Conservation (phyloP, 441 rosid genomes). For the Biscutella laevigata region DNA sequence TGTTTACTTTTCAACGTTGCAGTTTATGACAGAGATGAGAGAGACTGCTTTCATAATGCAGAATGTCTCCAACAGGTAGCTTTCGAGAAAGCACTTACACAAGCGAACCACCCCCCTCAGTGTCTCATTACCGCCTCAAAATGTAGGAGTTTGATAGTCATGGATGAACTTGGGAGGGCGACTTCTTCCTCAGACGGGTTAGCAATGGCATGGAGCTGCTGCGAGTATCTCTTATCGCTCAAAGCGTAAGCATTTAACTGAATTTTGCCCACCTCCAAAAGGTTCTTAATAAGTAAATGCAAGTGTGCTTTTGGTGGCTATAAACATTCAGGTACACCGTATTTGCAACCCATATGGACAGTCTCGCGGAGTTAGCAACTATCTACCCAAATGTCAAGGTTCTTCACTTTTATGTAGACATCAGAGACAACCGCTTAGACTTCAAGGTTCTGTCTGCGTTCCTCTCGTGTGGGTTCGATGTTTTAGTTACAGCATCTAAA, state of each 20-base stretch:
- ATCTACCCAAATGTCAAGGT: constrained; percentile 84
- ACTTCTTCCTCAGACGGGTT: constrained; percentile 93
- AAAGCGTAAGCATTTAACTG: constrained; percentile 50
- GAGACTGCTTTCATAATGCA: constrained; percentile 97
- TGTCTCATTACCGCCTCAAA: constrained; percentile 7
- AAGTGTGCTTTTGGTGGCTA: not conserved
- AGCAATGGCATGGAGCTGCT: constrained; percentile 97
- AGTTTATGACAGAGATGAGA: constrained; percentile 99
- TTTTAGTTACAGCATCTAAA: constrained; percentile 8
- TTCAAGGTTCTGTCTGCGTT: constrained; percentile 55
- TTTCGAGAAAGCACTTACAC: not conserved
- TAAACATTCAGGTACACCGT: constrained; percentile 61
- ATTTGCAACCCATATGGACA: constrained; percentile 93
- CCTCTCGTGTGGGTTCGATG: not conserved
- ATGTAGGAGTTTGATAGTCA: constrained; percentile 73
- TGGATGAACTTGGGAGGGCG: constrained; percentile 99
- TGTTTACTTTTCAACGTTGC: constrained; percentile 26
- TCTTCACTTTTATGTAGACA: constrained; percentile 72
- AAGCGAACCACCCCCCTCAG: not conserved
- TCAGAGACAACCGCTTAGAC: constrained; percentile 66
- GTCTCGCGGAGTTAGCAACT: constrained; percentile 74
- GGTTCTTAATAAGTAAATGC: not conserved
- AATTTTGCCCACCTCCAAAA: not conserved
- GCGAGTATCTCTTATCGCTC: constrained; percentile 72
- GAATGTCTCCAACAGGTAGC: constrained; percentile 72